Conservation (phyloP, 441 rosid species). For the Mallotus japonicus region DNA sequence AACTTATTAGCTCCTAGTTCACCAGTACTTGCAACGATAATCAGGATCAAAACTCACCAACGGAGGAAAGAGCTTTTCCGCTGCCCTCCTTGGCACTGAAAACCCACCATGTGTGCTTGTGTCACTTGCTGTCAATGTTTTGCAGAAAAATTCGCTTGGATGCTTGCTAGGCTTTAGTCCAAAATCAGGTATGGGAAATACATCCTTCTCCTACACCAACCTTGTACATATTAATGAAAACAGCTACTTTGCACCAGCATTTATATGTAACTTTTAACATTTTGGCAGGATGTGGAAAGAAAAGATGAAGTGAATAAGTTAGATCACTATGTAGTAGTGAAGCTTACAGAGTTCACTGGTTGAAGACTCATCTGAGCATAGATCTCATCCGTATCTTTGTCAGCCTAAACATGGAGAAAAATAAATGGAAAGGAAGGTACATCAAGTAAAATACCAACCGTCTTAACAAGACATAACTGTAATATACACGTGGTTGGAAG, state of each 20-base stretch:
- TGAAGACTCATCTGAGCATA: slow-evolving; percentile 98
- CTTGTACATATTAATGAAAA: slow-evolving; percentile 1
- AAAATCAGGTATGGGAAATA: slow-evolving; percentile 81
- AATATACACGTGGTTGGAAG: background rate
- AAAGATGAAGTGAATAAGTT: background rate
- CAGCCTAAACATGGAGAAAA: slow-evolving; percentile 53
- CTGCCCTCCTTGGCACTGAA: slow-evolving; percentile 98
- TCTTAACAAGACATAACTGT: background rate
- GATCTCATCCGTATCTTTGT: slow-evolving; percentile 87
- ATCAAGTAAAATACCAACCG: slow-evolving; percentile 2
- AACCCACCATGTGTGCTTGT: slow-evolving; percentile 99
- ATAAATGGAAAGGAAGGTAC: background rate
- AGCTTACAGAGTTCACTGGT: slow-evolving; percentile 79
- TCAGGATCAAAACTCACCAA: slow-evolving; percentile 45
- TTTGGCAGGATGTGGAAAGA: background rate
- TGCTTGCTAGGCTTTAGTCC: slow-evolving; percentile 81
- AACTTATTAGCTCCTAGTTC: background rate
- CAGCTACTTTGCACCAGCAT: background rate
- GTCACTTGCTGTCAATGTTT: slow-evolving; percentile 89
- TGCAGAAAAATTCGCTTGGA: slow-evolving; percentile 91
- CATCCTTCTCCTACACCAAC: slow-evolving; percentile 70
- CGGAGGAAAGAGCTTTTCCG: slow-evolving; percentile 94
- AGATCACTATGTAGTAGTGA: slow-evolving; percentile 5
- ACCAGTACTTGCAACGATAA: slow-evolving; percentile 8
- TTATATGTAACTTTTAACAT: background rate